Percentiles rank a stretch among this genome's conserved stretches.
These are phyloP conservation scores for Vachellia pachyceras DNA, from an alignment of 306 rosid genomes.

Conservation along the genomic window DNA sequence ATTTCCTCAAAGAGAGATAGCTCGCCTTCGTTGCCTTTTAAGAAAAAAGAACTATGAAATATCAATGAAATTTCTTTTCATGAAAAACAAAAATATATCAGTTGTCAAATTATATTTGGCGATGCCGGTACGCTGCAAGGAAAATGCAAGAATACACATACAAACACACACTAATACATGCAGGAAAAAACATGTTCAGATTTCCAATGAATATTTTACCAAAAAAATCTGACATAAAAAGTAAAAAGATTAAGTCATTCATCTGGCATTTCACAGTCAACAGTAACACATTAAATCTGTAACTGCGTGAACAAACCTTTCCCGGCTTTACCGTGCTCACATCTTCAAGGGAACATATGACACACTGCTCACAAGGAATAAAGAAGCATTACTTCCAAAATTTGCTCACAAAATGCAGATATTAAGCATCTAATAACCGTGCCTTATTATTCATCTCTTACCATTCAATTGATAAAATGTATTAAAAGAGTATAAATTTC, in stretches of 20 bases:
- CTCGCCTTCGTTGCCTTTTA: not conserved
- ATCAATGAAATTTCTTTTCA: constrained; percentile 20
- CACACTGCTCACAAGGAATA: constrained; percentile 70
- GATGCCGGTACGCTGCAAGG: constrained; percentile 12
- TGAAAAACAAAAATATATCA: not conserved
- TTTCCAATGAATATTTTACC: constrained; percentile 4
- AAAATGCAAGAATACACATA: not conserved
- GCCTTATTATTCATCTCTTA: not conserved
- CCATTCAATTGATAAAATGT: too few species aligned
- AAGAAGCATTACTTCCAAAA: constrained; percentile 30
- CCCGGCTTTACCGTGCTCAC: constrained; percentile 76
- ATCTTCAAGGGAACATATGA: constrained; percentile 88
- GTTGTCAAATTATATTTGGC: not conserved
- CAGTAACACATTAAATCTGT: constrained; percentile 6
- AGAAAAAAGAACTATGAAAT: not conserved
- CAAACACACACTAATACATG: not conserved
- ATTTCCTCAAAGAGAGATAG: constrained; percentile 16
- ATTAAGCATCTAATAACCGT: constrained; percentile 1
- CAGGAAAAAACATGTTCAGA: constrained; percentile 15
- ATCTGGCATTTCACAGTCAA: constrained; percentile 23
- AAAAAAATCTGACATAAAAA: constrained; percentile 2
- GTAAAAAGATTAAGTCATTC: constrained; percentile 5
- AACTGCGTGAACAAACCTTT: constrained; percentile 68
- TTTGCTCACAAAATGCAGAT: not conserved
- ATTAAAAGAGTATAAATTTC: constrained; percentile 1